Base-by-base conservation (phyloP, 768 basidiomycete genomes). In the Lentinula edodes region DNA sequence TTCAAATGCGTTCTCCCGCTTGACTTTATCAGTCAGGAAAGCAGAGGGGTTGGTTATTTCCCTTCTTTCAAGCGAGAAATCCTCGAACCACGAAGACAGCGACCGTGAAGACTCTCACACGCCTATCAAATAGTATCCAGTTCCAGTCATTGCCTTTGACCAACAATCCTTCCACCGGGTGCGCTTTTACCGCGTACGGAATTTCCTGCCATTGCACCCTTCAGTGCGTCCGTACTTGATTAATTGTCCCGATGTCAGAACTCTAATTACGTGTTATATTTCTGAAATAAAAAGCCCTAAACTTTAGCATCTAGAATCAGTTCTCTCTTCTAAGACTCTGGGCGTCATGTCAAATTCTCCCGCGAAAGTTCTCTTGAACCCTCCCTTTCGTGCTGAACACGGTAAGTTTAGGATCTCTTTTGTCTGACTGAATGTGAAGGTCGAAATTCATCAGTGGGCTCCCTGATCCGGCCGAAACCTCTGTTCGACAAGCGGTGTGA, bases 341-440 rank as follows among this genome's bases (percentile, higher is more conserved):
- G 18, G 32, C 45, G n/a, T 45, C 39, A 60, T 60, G 58, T 39
- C 53, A 5, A 60, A 39, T 34, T 51, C 58, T 50, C 38, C 46
- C 48, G 32, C 48, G 41, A 58, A 67, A 55, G 66, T 75, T 42
- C 74, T 71, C 63, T 58, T 73, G 58, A 72, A 63, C 28, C 76
- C 78, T 28, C 79, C 78, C 20, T 79, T 74, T 63, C 77, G 80
- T 58, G 81, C 79, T 51, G 85, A 86, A 59, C 86, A 87, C 69
- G 76, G 46, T 48, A 48, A 48, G 46, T 23, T 48, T 3, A 48
- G 16, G 18, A 28, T 3, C 28, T 28, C 18, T 48, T 23, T 9
- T 12, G 1, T 48, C 18, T 20, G 3, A 9, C 3, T 48, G 20
- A 18, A 8, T 7, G 5, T 9, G 9, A 20, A 18, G 9, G 12